phyloP scores from a whole-genome alignment of 2,329 filamentous ascomycete genomes.

The Trichoderma sp. region DNA sequence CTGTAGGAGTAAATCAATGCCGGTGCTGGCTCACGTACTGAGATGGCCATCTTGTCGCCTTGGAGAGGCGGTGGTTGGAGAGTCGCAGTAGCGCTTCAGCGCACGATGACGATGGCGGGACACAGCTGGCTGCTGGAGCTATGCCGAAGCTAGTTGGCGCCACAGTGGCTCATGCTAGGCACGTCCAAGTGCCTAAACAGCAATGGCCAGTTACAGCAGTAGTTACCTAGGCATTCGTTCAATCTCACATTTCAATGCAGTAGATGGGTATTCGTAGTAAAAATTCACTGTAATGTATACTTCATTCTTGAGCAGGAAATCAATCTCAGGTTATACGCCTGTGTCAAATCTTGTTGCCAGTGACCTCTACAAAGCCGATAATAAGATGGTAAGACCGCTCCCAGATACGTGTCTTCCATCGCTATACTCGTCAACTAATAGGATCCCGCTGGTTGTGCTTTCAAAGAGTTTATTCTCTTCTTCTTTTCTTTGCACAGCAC shows the following conservation, averaged over 20 bases:
- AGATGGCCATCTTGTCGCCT: constrained; percentile 42
- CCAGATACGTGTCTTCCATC: not conserved
- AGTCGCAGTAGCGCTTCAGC: constrained; percentile 22
- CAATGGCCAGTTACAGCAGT: not conserved
- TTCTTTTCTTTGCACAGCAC: constrained; percentile 2
- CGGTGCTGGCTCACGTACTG: constrained; percentile 32
- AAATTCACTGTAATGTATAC: not conserved
- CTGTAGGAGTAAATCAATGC: too few relatives aligned
- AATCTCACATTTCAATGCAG: not conserved
- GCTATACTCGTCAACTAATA: not conserved
- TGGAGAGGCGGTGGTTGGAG: constrained; percentile 21
- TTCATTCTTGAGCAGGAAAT: not conserved
- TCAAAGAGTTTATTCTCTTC: not conserved
- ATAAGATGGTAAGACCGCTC: constrained; percentile 2
- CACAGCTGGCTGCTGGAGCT: constrained; percentile 15
- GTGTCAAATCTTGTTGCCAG: not conserved
- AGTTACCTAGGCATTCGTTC: not conserved
- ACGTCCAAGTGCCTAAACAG: not conserved
- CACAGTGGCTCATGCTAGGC: constrained; percentile 31
- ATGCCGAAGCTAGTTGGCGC: constrained; percentile 12
- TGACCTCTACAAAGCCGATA: not conserved
- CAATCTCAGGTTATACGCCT: not conserved
- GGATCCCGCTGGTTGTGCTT: constrained; percentile 2
- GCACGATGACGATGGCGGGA: constrained; percentile 40
- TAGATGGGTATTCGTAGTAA: not conserved